Conservation (phyloP, 2,329 filamentous ascomycete genomes). For the Rachicladosporium sp. region DNA sequence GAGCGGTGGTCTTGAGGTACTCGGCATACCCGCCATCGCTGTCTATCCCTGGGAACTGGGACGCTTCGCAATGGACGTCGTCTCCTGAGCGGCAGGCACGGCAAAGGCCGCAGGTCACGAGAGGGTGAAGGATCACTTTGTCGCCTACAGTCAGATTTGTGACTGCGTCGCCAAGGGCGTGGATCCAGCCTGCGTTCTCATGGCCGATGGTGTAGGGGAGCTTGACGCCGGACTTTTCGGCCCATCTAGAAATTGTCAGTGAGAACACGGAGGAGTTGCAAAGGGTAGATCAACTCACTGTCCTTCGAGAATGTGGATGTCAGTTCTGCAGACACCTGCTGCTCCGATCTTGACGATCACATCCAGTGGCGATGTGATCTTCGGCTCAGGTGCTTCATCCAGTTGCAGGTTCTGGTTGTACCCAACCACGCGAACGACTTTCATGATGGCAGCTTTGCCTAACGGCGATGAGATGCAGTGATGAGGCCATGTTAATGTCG, state of each 20-base stretch:
- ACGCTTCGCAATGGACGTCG: conserved; percentile 16
- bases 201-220: conserved; percentile 17
- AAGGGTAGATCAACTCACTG: too few species aligned
- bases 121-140: conserved; percentile 15
- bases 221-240: conserved; percentile 13
- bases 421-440: conserved; percentile 9
- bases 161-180: conserved; percentile 12
- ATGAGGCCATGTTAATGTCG: too few species aligned
- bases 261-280: too few species aligned
- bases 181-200: conserved; percentile 16
- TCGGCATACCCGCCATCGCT: conserved; percentile 16
- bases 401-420: conserved; percentile 15
- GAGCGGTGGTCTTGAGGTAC: conserved; percentile 15
- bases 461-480: too few species aligned
- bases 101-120: conserved; percentile 16
- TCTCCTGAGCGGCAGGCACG: conserved; percentile 15
- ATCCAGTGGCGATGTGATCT: conserved; percentile 12
- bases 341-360: conserved; percentile 18
- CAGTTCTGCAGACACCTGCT: conserved; percentile 17
- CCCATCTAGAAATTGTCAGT: too few species aligned
- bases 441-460: not conserved
- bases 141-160: conserved; percentile 11
- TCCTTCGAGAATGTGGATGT: conserved; percentile 16
- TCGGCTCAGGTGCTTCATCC: conserved; percentile 13
- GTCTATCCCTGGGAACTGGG: conserved; percentile 15